Conservation (phyloP, 352 stramenopile genomes). For the Globisporangium alternatum region DNA sequence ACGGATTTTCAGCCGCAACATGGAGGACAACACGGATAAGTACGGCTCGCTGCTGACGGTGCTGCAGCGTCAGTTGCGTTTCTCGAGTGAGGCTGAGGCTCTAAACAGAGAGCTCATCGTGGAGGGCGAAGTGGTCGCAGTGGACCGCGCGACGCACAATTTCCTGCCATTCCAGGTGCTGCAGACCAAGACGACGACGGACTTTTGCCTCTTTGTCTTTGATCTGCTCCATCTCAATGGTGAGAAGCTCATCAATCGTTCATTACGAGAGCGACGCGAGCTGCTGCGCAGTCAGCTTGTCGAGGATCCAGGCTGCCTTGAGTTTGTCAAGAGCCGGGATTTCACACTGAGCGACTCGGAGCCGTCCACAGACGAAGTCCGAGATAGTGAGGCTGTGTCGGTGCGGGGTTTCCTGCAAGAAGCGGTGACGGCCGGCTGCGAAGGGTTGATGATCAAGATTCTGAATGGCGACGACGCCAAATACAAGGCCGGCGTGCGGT, state of each 20-base stretch:
- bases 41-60: constrained; percentile 58
- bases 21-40: constrained; percentile 73
- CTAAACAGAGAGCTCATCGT: constrained; percentile 41
- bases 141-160: constrained; percentile 42
- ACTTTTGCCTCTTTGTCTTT: constrained; percentile 80
- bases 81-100: background rate
- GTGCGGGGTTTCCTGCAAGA: constrained; percentile 30
- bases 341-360: constrained; percentile 22
- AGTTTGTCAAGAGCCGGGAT: constrained; percentile 66
- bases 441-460: constrained; percentile 80
- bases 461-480: constrained; percentile 43
- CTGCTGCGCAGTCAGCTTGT: constrained; percentile 34
- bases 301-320: constrained; percentile 38
- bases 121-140: constrained; percentile 74
- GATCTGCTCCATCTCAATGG: constrained; percentile 62
- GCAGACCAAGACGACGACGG: constrained; percentile 66
- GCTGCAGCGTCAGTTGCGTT: constrained; percentile 28
- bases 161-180: constrained; percentile 79
- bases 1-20: constrained; percentile 83
- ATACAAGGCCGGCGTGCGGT: constrained; percentile 68
- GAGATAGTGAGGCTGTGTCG: background rate
- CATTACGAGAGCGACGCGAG: constrained; percentile 42
- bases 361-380: too few relatives aligned
- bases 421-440: constrained; percentile 59
- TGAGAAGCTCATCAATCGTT: constrained; percentile 36